Conservation (phyloP, 208 protist species). For the Crithidia acanthocephali region DNA sequence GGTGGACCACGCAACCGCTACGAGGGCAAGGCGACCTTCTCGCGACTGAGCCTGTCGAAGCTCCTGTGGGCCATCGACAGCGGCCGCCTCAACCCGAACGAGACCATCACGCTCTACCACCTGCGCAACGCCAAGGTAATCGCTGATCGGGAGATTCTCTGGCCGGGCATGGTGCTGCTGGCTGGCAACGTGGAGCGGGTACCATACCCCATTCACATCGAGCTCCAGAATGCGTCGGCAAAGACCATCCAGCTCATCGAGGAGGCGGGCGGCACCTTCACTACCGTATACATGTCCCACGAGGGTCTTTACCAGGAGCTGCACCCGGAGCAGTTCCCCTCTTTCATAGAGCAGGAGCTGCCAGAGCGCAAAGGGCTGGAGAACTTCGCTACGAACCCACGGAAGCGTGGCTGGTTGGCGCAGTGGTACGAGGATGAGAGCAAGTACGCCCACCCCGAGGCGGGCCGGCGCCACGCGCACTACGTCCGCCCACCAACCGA, state of each 20-base stretch:
- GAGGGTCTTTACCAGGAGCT: constrained; percentile 91
- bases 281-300: constrained; percentile 88
- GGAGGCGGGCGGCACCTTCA: constrained; percentile 88
- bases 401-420: constrained; percentile 82
- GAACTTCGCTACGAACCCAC: constrained; percentile 68
- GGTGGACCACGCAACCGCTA: constrained; percentile 86
- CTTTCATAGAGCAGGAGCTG: constrained; percentile 83
- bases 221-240: constrained; percentile 88
- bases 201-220: constrained; percentile 86
- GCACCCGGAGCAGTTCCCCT: constrained; percentile 86
- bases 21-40: constrained; percentile 85
- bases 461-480: constrained; percentile 77
- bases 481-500: constrained; percentile 80
- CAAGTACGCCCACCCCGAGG: constrained; percentile 86
- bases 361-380: constrained; percentile 84
- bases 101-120: constrained; percentile 89
- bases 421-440: constrained; percentile 91
- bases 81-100: constrained; percentile 88
- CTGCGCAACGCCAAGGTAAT: constrained; percentile 77
- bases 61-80: constrained; percentile 90
- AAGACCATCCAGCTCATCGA: constrained; percentile 86
- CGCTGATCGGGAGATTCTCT: constrained; percentile 76
- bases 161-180: constrained; percentile 88
- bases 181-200: constrained; percentile 64
- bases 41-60: constrained; percentile 67